Base-by-base conservation (phyloP, 106 monocot genomes). In the Platanthera guangdongensis region DNA sequence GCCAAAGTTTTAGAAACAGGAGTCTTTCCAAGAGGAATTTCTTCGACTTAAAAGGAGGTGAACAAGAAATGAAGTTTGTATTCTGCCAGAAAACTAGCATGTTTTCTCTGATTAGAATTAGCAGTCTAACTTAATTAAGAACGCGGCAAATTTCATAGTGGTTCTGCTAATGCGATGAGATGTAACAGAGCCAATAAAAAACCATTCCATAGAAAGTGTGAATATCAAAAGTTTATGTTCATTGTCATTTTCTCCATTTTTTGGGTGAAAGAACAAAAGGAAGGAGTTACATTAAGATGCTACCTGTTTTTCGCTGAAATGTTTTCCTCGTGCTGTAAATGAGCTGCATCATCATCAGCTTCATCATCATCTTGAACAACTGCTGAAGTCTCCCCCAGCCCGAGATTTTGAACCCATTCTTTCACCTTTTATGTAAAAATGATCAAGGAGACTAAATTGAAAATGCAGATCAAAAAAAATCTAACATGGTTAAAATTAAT, bases 341-440 rank as follows among this genome's bases (percentile, higher is more conserved):
- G 82, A 73, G 81, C 83, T 76, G 80, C 72, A 48, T 89, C 90
- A 83, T 92, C 99, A 80, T 99, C 97, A 59, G 81, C 88, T 76
- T 99, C 94, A 78, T 99, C 94, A 74, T 99, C 94, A 78, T 92
- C 99, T 73, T 92, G 92, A n/a, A 81, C 82, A 55, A 99, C 83
- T 28, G 94, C 53, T 49, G 83, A 55, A 76, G 92, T 86, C 32
- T 94, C 99, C 74, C 86, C 88, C 73, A 90, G 70, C 9, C 99
- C 99, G 74, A 94, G 80, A 85, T 92, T 92, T 80, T 94, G 99
- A 64, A 99, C 81, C 99, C 94, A 99, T 76, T 99, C 94, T 94
- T 99, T 99, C 62, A 94, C 99, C 99, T 97, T 86, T 30, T 55
- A 75, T 47, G 22, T 50, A 30, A 46, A 32, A 71, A 50, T 15